These are phyloP conservation scores for Solanum ossicruentum DNA, from an alignment of 257 asterid genomes.

Conservation along the genomic window DNA sequence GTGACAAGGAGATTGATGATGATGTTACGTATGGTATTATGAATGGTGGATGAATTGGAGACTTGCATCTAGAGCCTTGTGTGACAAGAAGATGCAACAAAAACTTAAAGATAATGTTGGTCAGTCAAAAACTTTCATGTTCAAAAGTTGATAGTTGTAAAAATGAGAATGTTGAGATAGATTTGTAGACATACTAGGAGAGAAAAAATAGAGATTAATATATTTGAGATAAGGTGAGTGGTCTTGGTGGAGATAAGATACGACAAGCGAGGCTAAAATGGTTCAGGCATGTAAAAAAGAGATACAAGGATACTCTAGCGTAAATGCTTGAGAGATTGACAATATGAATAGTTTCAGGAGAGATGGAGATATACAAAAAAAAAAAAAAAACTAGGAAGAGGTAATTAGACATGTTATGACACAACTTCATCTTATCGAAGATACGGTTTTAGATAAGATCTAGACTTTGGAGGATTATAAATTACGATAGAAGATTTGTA, in stretches of 20 bases:
- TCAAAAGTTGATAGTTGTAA: background rate
- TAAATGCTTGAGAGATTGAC: background rate
- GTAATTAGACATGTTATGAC: background rate
- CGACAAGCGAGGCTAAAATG: background rate
- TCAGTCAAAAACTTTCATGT: background rate
- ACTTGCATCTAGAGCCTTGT: accelerated
- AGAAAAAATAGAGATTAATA: background rate
- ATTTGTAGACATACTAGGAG: background rate
- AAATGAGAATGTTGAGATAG: background rate
- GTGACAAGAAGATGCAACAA: background rate
- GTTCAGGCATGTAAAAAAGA: background rate
- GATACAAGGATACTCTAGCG: background rate
- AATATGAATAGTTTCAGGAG: background rate
- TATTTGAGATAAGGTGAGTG: background rate
- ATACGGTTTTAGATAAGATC: background rate
- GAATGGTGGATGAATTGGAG: background rate
- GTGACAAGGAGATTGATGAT: background rate
- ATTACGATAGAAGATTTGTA: background rate
- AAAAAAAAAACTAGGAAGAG: no score
- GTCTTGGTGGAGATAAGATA: background rate
- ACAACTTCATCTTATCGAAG: background rate
- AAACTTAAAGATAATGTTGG: background rate
- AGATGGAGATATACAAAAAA: background rate
- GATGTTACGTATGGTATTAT: background rate
- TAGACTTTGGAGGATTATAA: background rate